Evolutionary conservation across 2,329 filamentous ascomycete genomes (phyloP), one percentile per base, ranked within the genome.

Genomic region (Fusarium subtropicale): DNA sequence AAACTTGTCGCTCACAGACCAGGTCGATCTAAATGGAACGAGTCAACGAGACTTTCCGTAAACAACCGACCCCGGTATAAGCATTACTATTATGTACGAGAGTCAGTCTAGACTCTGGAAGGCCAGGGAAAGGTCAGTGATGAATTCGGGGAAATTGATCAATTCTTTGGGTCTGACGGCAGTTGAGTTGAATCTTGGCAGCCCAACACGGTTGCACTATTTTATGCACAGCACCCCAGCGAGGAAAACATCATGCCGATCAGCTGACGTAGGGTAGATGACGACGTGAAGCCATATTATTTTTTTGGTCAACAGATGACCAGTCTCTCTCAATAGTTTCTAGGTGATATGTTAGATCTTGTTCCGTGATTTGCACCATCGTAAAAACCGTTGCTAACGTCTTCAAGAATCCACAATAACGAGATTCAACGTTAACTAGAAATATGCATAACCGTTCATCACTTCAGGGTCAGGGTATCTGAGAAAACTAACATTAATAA

Each of bases 21-120:
- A 52, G 48, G 48, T 52, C 28, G 48, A 52, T 52, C 48, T 64
- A 70, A 70, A 60, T 38, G 41, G 52, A 64, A 61, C 47, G 67
- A 65, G 67, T 70, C 54, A 56, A 51, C 15, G 28, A 46, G 5
- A 30, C 39, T 26, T 41, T 53, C 65, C 60, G 61, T 41, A 63
- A 63, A 65, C 67, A 31, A 46, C 67, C 48, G 56, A 66, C n/a
- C 46, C 38, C 51, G 46, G 30, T 47, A 56, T 33, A 60, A 44
- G 50, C 48, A 52, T 51, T 5, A 20, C 22, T 20, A 22, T 22
- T 22, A 22, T 22, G 20, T 22, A 45, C 42, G 42, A 60, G 30
- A 57, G 54, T 52, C 41, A 45, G 39, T 56, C 34, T 47, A 18
- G 51, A 34, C 34, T 50, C n/a, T 20, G 39, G 10, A 33, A 16